Evolutionary conservation across 2,329 filamentous ascomycete genomes (phyloP).

Genomic region (Xylaria sp.): DNA sequence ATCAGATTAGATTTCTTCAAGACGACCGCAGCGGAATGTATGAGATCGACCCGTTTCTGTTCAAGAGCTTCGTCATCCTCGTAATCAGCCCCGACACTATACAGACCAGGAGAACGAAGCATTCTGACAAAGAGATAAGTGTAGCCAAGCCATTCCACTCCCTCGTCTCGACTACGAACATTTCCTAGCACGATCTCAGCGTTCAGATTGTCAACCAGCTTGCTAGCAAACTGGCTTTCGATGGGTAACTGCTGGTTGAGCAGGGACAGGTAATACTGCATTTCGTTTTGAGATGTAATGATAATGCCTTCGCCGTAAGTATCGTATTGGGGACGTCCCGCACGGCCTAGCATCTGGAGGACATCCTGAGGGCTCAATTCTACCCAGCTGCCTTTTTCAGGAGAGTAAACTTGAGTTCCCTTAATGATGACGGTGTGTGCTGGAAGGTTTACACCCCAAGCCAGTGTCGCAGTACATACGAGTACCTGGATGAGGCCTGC

Average conservation of each 20-base stretch:
- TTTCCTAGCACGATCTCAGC: constrained; percentile 96
- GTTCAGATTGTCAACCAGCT: constrained; percentile 94
- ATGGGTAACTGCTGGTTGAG: constrained; percentile 98
- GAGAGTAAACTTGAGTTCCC: constrained; percentile 96
- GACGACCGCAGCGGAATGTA: constrained; percentile 90
- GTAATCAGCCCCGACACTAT: constrained; percentile 96
- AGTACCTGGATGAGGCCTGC: constrained; percentile 93
- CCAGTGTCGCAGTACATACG: constrained; percentile 96
- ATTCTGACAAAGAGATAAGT: constrained; percentile 98
- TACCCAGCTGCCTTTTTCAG: constrained; percentile 98
- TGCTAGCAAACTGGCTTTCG: constrained; percentile 94
- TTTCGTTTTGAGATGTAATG: constrained; percentile 93
- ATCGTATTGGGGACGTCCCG: constrained; percentile 94
- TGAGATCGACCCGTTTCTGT: constrained; percentile 96
- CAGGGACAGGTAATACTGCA: constrained; percentile 96
- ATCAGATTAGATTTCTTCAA: constrained; percentile 88
- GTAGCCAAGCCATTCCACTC: constrained; percentile 98
- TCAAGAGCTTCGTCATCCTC: constrained; percentile 91
- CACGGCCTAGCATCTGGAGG: constrained; percentile 97
- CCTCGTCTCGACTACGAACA: constrained; percentile 89
- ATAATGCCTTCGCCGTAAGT: constrained; percentile 99
- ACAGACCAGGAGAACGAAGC: constrained; percentile 93
- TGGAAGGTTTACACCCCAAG: constrained; percentile 98
- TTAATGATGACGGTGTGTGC: constrained; percentile 99
- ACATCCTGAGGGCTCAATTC: constrained; percentile 98